Base-by-base conservation (phyloP, 2,329 filamentous ascomycete genomes). In the Nannizzia gypsea region DNA sequence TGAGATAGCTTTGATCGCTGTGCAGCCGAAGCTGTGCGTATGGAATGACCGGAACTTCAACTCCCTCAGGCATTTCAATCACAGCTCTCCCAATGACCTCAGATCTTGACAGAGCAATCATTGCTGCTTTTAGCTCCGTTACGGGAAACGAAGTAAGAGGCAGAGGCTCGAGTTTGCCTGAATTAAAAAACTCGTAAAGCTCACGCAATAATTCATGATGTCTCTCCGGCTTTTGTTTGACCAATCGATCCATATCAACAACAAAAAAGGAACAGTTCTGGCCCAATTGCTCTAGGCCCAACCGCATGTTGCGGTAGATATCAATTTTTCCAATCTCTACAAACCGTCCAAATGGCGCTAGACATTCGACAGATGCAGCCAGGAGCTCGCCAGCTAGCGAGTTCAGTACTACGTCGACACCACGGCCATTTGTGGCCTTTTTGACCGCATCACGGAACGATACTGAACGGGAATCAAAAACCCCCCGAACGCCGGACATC, bases 351-450 rank as follows among this genome's bases (percentile, higher is more conserved):
- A 61, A 62, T 9, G 56, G 58, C 2, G 64, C 64, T 17, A 64
- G 40, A 26, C 57, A 62, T 20, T 56, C 24, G 60, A 50, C 62
- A 17, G 50, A 58, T 28, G 46, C 46, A n/a, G 34, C 36, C 13
- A 64, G 58, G 9, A 28, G 22, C 15, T 65, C 63, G 1, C 60
- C 61, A 22, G 58, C 40, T 13, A 63, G 54, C n/a, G 61, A 65
- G 44, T 65, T 64, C 22, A 65, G 24, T 24, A 63, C 61, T 11
- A 63, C 58, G 26, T 64, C 63, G 2, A 65, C 63, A 9, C 64
- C 64, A 3, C 3, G 24, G n/a, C 57, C 42, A 6, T 55, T 55
- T 13, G 63, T 65, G 31, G 62, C 3, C 8, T 59, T 40, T 60
- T 36, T 58, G 17, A 65, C 56, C 3, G 52, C 59, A 26, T 62